These are phyloP conservation scores for Porcisia hertigi DNA, from an alignment of 208 protist genomes.

Conservation along the genomic window DNA sequence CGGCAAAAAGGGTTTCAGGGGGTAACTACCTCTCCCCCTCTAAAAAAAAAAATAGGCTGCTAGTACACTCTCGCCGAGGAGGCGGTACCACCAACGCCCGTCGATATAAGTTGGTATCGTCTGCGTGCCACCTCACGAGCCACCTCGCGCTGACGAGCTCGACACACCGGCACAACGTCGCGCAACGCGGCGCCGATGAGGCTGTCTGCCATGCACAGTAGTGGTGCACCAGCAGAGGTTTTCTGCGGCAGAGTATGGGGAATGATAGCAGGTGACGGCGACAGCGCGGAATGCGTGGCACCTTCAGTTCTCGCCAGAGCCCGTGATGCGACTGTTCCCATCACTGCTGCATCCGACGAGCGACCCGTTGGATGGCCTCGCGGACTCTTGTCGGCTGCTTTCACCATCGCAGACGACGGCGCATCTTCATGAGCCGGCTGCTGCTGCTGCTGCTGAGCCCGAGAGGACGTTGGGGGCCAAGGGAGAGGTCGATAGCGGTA, in stretches of 20 bases:
- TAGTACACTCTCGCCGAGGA: neutral
- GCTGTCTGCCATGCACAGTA: conserved; percentile 25
- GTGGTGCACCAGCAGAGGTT: neutral
- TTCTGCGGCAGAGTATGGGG: neutral
- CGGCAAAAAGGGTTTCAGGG: neutral
- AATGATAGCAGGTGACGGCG: neutral
- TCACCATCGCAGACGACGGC: neutral
- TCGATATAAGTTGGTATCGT: conserved; percentile 12
- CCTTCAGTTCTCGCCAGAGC: neutral
- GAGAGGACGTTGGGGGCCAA: neutral
- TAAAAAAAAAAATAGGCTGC: too few relatives aligned
- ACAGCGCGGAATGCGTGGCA: neutral
- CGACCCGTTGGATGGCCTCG: neutral
- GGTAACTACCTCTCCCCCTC: neutral
- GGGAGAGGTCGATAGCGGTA: conserved; percentile 13
- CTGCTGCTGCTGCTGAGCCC: neutral
- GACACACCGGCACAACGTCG: conserved; percentile 23
- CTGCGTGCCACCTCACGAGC: conserved; percentile 27
- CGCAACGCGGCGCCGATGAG: conserved; percentile 29
- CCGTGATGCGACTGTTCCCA: neutral
- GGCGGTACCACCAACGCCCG: neutral
- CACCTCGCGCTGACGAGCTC: conserved; percentile 26
- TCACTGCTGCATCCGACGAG: neutral
- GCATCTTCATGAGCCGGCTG: neutral
- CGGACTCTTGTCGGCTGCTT: neutral